Evolutionary conservation across 768 basidiomycete genomes (phyloP).

Genomic region (Leucocoprinus leucothites): DNA sequence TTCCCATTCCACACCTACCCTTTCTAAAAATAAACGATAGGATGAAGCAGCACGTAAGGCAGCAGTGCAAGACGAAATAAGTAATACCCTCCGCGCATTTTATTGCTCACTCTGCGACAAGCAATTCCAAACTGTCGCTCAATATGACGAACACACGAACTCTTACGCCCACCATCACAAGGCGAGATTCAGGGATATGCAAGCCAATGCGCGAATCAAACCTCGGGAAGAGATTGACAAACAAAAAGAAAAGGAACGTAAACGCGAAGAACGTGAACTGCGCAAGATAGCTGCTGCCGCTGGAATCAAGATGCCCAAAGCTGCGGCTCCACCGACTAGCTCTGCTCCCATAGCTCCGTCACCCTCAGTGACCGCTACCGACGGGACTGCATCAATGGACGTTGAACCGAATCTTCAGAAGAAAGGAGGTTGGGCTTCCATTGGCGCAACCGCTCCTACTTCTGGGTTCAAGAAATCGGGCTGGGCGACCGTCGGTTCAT

Average conservation of each 20-base stretch:
- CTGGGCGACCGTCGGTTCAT: conserved; percentile 45
- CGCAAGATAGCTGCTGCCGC: conserved; percentile 80
- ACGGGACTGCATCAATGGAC: conserved; percentile 17
- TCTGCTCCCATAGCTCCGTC: conserved; percentile 15
- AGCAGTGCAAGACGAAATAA: conserved; percentile 67
- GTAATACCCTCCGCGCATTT: conserved; percentile 65
- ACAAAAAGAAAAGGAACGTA: conserved; percentile 82
- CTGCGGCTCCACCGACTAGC: background rate
- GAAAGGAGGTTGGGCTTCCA: conserved; percentile 50
- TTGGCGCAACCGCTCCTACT: conserved; percentile 21
- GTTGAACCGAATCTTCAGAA: conserved; percentile 29
- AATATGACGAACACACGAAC: conserved; percentile 88
- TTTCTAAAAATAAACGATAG: conserved; percentile 32
- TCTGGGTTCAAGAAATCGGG: conserved; percentile 42
- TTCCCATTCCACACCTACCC: background rate
- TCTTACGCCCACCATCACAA: conserved; percentile 88
- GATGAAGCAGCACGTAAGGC: conserved; percentile 59
- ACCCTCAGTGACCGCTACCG: conserved; percentile 16
- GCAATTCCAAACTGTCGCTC: conserved; percentile 82
- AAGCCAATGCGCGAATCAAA: conserved; percentile 65
- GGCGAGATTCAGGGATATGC: conserved; percentile 79
- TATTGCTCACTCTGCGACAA: conserved; percentile 85
- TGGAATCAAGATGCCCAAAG: conserved; percentile 67
- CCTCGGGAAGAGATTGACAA: conserved; percentile 66
- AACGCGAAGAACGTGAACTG: conserved; percentile 81